phyloP scores from a whole-genome alignment of 352 stramenopile genomes.

The Globisporangium mamillatum region DNA sequence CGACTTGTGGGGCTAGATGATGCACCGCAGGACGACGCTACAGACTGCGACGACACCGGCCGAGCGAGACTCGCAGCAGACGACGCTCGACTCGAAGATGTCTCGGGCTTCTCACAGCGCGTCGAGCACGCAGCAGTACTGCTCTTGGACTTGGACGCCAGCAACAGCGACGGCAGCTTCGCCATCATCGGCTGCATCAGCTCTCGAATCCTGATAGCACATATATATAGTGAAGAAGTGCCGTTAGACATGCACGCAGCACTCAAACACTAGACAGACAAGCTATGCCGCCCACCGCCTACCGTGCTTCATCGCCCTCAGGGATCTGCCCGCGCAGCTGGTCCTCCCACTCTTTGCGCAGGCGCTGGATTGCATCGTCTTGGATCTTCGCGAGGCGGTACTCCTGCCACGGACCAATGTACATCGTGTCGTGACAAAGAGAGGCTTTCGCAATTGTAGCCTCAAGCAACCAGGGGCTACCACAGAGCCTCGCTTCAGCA shows the following conservation, averaged over 20 bases:
- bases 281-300: no score
- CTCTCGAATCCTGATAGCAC: constrained; percentile 51
- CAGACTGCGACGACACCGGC: constrained; percentile 1
- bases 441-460: not conserved
- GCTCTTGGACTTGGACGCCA: constrained; percentile 40
- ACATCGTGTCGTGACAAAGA: constrained; percentile 38
- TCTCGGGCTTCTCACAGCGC: constrained; percentile 12
- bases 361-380: constrained; percentile 66
- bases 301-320: constrained; percentile 44
- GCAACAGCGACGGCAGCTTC: constrained; percentile 66
- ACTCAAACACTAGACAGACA: no score
- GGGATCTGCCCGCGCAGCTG: constrained; percentile 53
- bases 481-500: not conserved
- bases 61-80: constrained; percentile 6
- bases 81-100: constrained; percentile 2
- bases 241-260: not conserved
- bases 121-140: not conserved
- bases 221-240: not conserved
- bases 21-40: not conserved
- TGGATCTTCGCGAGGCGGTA: constrained; percentile 85
- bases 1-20: not conserved
- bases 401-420: constrained; percentile 85
- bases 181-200: constrained; percentile 76
- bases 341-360: constrained; percentile 62
- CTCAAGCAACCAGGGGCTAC: not conserved